Percentiles rank a stretch among this genome's conserved stretches.
Conservation (phyloP, 805 yeast species). For the Nakazawaea populi region DNA sequence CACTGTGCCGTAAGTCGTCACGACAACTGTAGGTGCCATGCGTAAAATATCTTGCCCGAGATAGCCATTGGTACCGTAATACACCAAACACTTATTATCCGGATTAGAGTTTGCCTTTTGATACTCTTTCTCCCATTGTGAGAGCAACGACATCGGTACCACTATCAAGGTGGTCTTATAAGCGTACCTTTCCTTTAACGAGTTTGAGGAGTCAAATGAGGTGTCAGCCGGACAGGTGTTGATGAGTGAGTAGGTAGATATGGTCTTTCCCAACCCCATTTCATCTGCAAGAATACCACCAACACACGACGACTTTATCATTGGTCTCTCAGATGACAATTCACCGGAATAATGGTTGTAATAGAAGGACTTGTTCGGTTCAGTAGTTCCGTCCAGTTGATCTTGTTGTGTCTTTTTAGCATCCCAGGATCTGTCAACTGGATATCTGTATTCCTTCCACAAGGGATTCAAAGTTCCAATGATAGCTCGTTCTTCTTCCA, state of each 20-base stretch:
- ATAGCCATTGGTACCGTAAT: slow-evolving; percentile 60
- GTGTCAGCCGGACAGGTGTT: slow-evolving; percentile 57
- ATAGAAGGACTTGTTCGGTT: slow-evolving; percentile 40
- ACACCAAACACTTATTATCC: slow-evolving; percentile 44
- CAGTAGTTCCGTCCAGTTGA: neutral
- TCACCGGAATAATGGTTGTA: slow-evolving; percentile 80
- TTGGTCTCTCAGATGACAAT: slow-evolving; percentile 61
- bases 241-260: slow-evolving; percentile 71
- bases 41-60: slow-evolving; percentile 42
- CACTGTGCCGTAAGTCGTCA: slow-evolving; percentile 87
- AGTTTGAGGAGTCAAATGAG: slow-evolving; percentile 14
- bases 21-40: slow-evolving; percentile 58
- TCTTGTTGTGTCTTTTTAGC: slow-evolving; percentile 2
- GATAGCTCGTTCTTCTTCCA: slow-evolving; percentile 28
- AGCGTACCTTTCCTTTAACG: slow-evolving; percentile 43
- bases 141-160: slow-evolving; percentile 85
- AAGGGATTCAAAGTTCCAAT: slow-evolving; percentile 71
- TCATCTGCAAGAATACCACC: slow-evolving; percentile 96
- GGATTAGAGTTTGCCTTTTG: slow-evolving; percentile 44
- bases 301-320: slow-evolving; percentile 48
- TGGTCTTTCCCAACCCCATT: slow-evolving; percentile 95
- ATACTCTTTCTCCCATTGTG: slow-evolving; percentile 89
- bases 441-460: slow-evolving; percentile 82
- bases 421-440: slow-evolving; percentile 40
- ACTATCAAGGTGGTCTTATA: slow-evolving; percentile 68